Base-by-base conservation (phyloP, 2,329 filamentous ascomycete genomes). In the Ophiocordyceps camponoti-leonardi region DNA sequence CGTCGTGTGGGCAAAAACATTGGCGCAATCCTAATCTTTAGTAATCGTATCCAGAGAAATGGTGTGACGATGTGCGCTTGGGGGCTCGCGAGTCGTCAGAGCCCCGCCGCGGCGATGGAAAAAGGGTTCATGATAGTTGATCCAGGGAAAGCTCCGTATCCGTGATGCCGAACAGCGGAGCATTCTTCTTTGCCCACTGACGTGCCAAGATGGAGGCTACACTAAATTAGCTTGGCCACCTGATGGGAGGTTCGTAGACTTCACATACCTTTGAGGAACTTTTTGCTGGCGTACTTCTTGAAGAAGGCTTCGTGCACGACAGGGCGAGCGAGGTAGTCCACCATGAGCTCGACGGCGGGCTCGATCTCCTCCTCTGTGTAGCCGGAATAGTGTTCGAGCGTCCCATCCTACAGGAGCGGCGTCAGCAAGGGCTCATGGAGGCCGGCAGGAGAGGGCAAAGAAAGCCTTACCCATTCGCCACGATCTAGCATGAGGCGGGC, bases 261-360 rank as follows among this genome's bases (percentile, higher is more conserved):
- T 28, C n/a, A 55, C 74, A 67, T 79, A 94, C 90, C 88, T 71
- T 98, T 98, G 56, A 96, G 69, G 68, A 96, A 98, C 68, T 94
- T 95, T 73, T 96, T 98, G 77, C 86, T 94, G 47, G 92, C 92
- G 63, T 98, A 98, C 67, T 98, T 98, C 77, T 94, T 94, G 75
- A 95, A 96, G 73, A 98, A 95, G 35, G 92, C 93, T 62, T 96
- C 90, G 59, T 98, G 92, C 41, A 81, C 77, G 45, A 95, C 84
- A 23, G 90, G 92, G 13, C 85, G 80, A 48, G 84, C 83, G 37
- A 98, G 81, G 61, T 98, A 98, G 63, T 98, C 88, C 49, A 98
- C 79, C 88, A 98, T 95, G 49, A 96, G 74, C 56, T 83, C 76
- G 58, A 94, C 86, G 39, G 96, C 85, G 12, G 90, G 90, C 61